Conservation (phyloP, 306 rosid species). For the Bauhinia variegata region DNA sequence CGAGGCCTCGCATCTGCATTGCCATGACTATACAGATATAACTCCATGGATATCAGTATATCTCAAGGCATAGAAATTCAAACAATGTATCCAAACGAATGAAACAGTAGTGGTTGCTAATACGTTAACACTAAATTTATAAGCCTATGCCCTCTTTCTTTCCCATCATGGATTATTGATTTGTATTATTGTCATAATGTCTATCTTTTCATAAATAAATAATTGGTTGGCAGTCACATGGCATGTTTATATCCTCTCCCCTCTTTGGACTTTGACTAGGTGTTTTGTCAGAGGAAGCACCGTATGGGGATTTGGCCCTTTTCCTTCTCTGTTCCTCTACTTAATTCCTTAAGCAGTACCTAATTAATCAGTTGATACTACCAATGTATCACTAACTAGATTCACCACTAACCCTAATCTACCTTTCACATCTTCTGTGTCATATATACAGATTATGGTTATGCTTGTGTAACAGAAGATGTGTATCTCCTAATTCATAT, state of each 20-base stretch:
- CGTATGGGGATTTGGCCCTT: conserved; percentile 40
- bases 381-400: not conserved
- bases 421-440: too few species aligned
- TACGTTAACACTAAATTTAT: conserved; percentile 35
- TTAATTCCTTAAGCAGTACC: conserved; percentile 20
- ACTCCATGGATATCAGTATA: not conserved
- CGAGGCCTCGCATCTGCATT: not conserved
- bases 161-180: conserved; percentile 33
- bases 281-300: conserved; percentile 67
- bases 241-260: conserved; percentile 55
- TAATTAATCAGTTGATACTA: not conserved
- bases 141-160: conserved; percentile 37
- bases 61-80: not conserved
- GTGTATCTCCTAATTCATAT: too few species aligned
- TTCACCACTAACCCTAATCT: conserved; percentile 1
- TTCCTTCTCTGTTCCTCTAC: conserved; percentile 35
- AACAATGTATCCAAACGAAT: conserved; percentile 12
- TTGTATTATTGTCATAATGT: conserved; percentile 31
- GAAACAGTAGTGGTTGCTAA: conserved; percentile 33
- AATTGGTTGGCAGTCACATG: conserved; percentile 79
- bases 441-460: too few species aligned
- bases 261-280: conserved; percentile 46
- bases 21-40: not conserved
- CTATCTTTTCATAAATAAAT: conserved; percentile 37
- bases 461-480: too few species aligned